Evolutionary conservation across 257 asterid genomes (phyloP), one percentile per base, ranked within the genome.

Genomic region (Marsdenia floribunda): DNA sequence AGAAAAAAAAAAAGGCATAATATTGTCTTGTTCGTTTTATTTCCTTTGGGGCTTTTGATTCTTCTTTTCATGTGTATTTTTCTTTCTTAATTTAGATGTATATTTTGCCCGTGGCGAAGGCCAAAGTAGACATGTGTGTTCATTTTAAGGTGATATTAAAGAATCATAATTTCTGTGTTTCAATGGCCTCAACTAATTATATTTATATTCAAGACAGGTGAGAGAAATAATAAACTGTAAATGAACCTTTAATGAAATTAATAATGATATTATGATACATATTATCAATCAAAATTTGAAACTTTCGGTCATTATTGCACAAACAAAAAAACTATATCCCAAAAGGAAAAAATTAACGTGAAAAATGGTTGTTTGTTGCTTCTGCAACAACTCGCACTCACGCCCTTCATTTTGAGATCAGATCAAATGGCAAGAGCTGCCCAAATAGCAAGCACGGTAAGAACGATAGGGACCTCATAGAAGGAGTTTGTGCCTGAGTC

Each of bases 381-480:
- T 2, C 5, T 52, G 70, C 38, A 18, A 35, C 38, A 18, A 35
- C 55, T 42, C 12, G 18, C 11, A 29, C 33, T 29, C 33, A 29
- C 33, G 0, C 33, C 33, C 33, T 29, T 29, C 33, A 29, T 29
- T 11, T 15, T 2, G 13, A 1, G n/a, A 19, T 83, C 69, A 88
- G 68, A 89, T 83, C 69, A 88, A 68, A 89, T 49, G 12, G 84
- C 82, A 3, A 84, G 37, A 9, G 83, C 73, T 13, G 88, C 87
- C 79, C 78, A 85, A 44, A 91, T 49, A 59, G 88, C 81, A 74
- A 88, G 54, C 64, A 88, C 95, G 6, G 72, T 71, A n/a, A 85
- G 71, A 73, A 88, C 19, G 22, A 75, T 38, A 0, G 87, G 75
- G 70, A 55, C 81, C 68, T 67, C 72, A 49, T 76, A 72, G 0